Evolutionary conservation across 495 filamentous ascomycete genomes (phyloP).

Genomic region (Penicillium longicatenatum): DNA sequence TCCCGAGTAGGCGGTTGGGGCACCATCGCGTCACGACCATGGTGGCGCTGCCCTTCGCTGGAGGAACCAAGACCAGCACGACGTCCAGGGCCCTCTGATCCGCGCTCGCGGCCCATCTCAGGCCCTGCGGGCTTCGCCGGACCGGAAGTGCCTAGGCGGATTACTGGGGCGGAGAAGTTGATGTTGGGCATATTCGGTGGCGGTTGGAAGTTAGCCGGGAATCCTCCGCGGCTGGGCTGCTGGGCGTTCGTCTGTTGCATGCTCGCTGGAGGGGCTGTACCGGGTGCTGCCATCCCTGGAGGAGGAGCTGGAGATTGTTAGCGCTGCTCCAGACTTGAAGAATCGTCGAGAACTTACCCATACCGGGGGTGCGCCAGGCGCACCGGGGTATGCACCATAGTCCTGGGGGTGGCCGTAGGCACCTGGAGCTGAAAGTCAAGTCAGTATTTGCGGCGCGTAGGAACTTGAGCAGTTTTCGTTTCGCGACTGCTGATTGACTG

Average conservation of each 20-base stretch:
- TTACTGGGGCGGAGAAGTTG: constrained; percentile 96
- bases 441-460: constrained; percentile 14
- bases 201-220: constrained; percentile 84
- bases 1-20: constrained; percentile 85
- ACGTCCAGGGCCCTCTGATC: constrained; percentile 50
- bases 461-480: not conserved
- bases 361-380: constrained; percentile 78
- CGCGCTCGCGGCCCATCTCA: constrained; percentile 50
- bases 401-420: constrained; percentile 72
- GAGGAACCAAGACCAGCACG: constrained; percentile 70
- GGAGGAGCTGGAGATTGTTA: constrained; percentile 36
- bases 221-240: constrained; percentile 70
- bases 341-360: constrained; percentile 62
- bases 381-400: constrained; percentile 72
- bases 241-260: constrained; percentile 70
- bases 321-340: constrained; percentile 6
- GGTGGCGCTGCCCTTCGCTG: constrained; percentile 67
- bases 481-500: constrained; percentile 1
- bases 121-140: constrained; percentile 65
- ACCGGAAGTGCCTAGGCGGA: constrained; percentile 77
- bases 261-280: constrained; percentile 75
- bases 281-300: constrained; percentile 62
- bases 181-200: constrained; percentile 95
- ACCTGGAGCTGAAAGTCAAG: constrained; percentile 37
- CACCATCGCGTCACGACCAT: constrained; percentile 73